Conservation (phyloP, 306 rosid species). For the Gynostemma pentaphyllum region DNA sequence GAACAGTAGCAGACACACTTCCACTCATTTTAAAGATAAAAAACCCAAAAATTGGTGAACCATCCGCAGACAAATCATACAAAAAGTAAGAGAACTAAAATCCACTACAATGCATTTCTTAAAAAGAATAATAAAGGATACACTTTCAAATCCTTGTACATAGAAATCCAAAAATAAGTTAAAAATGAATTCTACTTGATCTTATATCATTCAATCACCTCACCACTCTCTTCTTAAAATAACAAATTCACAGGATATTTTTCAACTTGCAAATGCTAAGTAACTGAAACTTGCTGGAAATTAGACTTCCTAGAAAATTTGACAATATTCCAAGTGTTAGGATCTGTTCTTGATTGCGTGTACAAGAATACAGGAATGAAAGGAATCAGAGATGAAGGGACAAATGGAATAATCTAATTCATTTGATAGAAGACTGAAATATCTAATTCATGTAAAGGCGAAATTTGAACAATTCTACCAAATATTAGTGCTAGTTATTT, state of each 20-base stretch:
- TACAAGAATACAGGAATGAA: not conserved
- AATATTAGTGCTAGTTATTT: not conserved
- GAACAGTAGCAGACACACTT: not conserved
- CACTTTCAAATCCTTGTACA: not conserved
- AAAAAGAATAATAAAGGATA: not conserved
- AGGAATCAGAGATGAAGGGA: not conserved
- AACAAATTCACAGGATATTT: not conserved
- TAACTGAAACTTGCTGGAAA: not conserved
- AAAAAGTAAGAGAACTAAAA: not conserved
- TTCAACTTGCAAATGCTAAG: conserved; percentile 7
- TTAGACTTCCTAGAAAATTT: not conserved
- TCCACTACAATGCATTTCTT: not conserved
- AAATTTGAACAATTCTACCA: not conserved
- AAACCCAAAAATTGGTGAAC: not conserved
- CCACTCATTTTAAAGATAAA: not conserved
- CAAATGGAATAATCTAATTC: not conserved
- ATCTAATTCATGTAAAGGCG: not conserved
- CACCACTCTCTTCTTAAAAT: not conserved
- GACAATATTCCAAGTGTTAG: not conserved
- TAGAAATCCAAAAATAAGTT: not conserved
- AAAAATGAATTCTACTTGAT: not conserved
- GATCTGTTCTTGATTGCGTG: not conserved
- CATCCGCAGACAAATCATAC: not conserved
- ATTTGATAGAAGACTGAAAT: not conserved
- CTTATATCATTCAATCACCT: not conserved